Evolutionary conservation across 306 rosid species (phyloP).

Genomic region (Prosopis cineraria): DNA sequence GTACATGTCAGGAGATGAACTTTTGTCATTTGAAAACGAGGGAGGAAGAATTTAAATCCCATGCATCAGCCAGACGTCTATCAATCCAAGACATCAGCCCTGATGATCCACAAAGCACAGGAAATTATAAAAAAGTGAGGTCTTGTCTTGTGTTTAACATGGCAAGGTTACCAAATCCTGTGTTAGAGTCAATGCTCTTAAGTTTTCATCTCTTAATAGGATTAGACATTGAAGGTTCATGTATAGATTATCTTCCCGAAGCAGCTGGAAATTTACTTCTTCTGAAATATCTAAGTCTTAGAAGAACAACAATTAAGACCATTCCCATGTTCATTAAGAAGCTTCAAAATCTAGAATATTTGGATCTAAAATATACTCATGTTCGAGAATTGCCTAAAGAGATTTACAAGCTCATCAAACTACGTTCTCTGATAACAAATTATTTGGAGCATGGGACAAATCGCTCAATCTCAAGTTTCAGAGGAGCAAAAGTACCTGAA

Average conservation of each 20-base stretch:
- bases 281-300: conserved; percentile 30
- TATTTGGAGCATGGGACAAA: background rate
- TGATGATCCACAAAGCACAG: background rate
- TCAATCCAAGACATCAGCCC: background rate
- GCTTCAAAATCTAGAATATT: background rate
- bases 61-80: background rate
- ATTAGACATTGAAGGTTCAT: conserved; percentile 19
- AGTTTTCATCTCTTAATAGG: conserved; percentile 12
- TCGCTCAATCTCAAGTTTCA: background rate
- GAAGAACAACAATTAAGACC: background rate
- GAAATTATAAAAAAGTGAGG: background rate
- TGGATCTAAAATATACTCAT: background rate
- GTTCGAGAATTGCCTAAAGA: background rate
- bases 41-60: background rate
- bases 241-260: background rate
- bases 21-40: background rate
- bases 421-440: background rate
- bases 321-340: conserved; percentile 27
- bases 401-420: background rate
- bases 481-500: background rate
- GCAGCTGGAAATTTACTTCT: background rate
- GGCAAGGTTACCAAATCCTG: background rate
- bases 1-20: background rate
- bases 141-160: conserved; percentile 20
- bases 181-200: background rate